Evolutionary conservation across 768 basidiomycete genomes (phyloP).

Genomic region (Tricholoma flavovirens): DNA sequence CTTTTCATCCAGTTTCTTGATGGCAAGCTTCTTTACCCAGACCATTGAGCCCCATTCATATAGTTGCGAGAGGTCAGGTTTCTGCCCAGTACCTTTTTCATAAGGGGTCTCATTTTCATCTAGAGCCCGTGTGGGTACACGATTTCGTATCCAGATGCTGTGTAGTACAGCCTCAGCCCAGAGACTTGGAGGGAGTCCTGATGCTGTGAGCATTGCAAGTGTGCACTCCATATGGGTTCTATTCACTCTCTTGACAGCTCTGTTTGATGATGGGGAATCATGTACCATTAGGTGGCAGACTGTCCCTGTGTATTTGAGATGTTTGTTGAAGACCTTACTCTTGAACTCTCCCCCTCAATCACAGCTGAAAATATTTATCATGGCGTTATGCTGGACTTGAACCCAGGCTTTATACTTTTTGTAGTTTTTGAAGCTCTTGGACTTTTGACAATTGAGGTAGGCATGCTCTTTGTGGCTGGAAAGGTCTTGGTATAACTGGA

Average conservation of each 20-base stretch:
- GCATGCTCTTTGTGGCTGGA: too few relatives aligned
- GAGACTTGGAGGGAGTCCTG: too few relatives aligned
- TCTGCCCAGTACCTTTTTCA: conserved; percentile 2
- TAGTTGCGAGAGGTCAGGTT: conserved; percentile 6
- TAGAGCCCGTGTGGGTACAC: too few relatives aligned
- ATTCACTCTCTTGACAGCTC: conserved; percentile 4
- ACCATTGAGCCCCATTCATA: neutral
- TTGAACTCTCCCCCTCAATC: too few relatives aligned
- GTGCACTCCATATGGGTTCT: neutral
- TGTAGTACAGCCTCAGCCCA: too few relatives aligned
- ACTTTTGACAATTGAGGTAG: neutral
- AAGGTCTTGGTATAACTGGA: too few relatives aligned
- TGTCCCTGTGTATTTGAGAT: neutral
- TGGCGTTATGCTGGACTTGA: neutral
- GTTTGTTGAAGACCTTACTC: neutral
- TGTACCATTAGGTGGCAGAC: neutral
- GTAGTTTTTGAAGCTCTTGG: neutral
- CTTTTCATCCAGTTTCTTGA: too few relatives aligned
- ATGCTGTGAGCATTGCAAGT: too few relatives aligned
- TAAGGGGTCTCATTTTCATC: conserved; percentile 4
- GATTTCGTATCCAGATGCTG: too few relatives aligned
- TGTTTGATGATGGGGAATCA: neutral
- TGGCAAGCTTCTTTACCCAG: neutral
- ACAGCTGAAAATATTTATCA: neutral
- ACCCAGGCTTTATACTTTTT: neutral